Conservation (phyloP, 2,329 filamentous ascomycete genomes). For the Alternaria postmessia region DNA sequence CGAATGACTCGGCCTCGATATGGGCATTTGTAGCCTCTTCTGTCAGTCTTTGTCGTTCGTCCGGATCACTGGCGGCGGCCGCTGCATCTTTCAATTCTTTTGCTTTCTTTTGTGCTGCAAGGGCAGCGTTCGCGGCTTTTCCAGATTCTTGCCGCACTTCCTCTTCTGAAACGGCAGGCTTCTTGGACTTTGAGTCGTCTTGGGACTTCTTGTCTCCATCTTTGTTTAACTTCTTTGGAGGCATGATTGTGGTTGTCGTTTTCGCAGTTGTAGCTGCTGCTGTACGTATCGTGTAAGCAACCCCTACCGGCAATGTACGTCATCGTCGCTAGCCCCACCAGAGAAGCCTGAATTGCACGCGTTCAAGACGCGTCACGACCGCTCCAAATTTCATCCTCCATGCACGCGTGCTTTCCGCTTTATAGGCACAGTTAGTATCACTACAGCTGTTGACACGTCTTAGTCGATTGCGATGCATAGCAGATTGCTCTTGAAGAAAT, state of each 20-base stretch:
- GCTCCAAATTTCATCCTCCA: not conserved
- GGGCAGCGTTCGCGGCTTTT: conserved; percentile 28
- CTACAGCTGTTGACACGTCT: not conserved
- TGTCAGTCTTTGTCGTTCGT: conserved; percentile 31
- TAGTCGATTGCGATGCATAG: not conserved
- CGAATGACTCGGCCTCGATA: conserved; percentile 34
- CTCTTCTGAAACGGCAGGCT: conserved; percentile 25
- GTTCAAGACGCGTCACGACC: not conserved
- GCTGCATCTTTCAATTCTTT: conserved; percentile 31
- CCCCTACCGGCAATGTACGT: conserved; percentile 4
- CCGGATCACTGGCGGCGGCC: conserved; percentile 24
- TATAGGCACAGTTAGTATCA: not conserved
- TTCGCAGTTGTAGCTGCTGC: not conserved
- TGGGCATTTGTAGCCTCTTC: conserved; percentile 31
- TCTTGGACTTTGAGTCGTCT: conserved; percentile 3
- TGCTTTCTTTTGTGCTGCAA: conserved; percentile 27
- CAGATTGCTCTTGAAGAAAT: not conserved
- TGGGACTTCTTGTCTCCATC: not conserved
- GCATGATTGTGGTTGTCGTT: conserved; percentile 9
- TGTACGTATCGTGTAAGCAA: not conserved
- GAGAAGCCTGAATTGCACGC: conserved; percentile 6
- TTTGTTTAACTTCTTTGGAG: conserved; percentile 12
- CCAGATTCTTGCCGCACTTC: conserved; percentile 30
- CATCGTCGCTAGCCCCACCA: conserved; percentile 14
- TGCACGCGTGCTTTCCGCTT: not conserved